Evolutionary conservation across 306 rosid species (phyloP), one percentile per base, ranked within the genome.

Genomic region (Sophora flavescens): DNA sequence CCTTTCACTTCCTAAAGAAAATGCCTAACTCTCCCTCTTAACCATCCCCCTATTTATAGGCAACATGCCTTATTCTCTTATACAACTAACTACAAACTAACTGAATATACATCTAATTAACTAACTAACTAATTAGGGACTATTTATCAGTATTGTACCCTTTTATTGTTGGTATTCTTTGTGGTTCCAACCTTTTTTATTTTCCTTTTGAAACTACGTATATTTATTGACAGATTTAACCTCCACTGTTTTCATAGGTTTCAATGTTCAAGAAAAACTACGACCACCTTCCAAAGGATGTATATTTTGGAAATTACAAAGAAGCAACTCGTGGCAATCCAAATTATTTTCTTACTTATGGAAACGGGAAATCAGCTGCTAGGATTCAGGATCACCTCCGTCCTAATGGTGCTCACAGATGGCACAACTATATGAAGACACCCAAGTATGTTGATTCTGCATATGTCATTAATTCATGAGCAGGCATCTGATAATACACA

Each of bases 341-440:
- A 70, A 92, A 96, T 85, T 96, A 91, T 80, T 96, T 92, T 78
- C 85, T 96, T 63, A 96, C 99, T 16, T 96, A 96, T 30, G 99
- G 98, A 83, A 96, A 96, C 82, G 99, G 99, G 78, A 96, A 96
- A 86, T 64, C 99, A 77, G 98, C 97, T 78, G 99, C 99, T 66
- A 91, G 99, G 80, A 63, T 96, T 72, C 92, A 88, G 82, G 97
- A 92, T 70, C 98, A 96, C 87, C 99, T 96, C 59, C 99, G 97
- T 69, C 98, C 99, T 22, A 91, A 96, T 67, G 99, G 98, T 63
- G 99, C 99, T 84, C 99, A 96, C 75, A 88, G 97, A 86, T 94
- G 98, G 98, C 97, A 94, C 85, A 94, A 94, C 83, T 91, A 91
- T 81, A 91, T 94, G 98, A 94, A 91, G 88, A 58, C 94, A 6